Conservation (phyloP, 257 asterid genomes). For the Agastache rugosa region DNA sequence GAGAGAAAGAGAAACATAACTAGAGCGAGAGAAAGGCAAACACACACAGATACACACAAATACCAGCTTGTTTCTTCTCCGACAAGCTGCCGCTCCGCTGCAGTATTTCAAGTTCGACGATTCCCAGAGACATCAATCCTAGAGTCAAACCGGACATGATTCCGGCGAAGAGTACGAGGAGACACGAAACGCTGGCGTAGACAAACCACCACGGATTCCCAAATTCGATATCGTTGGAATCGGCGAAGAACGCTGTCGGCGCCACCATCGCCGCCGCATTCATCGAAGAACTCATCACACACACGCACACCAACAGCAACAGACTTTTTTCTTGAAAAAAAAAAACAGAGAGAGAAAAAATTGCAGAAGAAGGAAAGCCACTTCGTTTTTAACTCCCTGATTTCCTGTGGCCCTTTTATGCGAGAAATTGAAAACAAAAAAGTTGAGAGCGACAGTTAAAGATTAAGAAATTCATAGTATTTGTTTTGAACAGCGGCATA, state of each 20-base stretch:
- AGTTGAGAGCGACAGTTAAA: slow-evolving; percentile 17
- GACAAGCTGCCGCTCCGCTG: slow-evolving; percentile 75
- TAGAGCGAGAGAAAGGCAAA: not conserved
- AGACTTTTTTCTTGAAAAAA: not conserved
- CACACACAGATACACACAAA: too few relatives aligned
- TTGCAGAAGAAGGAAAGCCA: not conserved
- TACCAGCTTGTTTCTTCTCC: slow-evolving; percentile 94
- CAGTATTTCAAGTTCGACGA: slow-evolving; percentile 91
- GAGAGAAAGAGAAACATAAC: too few relatives aligned
- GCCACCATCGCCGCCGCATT: slow-evolving; percentile 54
- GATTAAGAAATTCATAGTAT: not conserved
- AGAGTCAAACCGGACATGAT: slow-evolving; percentile 92
- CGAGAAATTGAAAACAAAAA: not conserved
- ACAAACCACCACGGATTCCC: slow-evolving; percentile 93
- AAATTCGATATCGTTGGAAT: slow-evolving; percentile 76
- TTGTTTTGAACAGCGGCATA: not conserved
- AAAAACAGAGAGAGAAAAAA: not conserved
- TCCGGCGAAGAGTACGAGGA: slow-evolving; percentile 95
- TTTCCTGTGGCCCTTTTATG: not conserved
- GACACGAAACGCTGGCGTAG: slow-evolving; percentile 84
- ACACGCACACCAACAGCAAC: not conserved
- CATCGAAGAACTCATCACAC: slow-evolving; percentile 44
- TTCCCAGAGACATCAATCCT: slow-evolving; percentile 95
- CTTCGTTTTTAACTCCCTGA: slow-evolving; percentile 12
- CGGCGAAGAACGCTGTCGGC: slow-evolving; percentile 58